Base-by-base conservation (phyloP, 2,329 filamentous ascomycete species). In the Penicillium sp. region DNA sequence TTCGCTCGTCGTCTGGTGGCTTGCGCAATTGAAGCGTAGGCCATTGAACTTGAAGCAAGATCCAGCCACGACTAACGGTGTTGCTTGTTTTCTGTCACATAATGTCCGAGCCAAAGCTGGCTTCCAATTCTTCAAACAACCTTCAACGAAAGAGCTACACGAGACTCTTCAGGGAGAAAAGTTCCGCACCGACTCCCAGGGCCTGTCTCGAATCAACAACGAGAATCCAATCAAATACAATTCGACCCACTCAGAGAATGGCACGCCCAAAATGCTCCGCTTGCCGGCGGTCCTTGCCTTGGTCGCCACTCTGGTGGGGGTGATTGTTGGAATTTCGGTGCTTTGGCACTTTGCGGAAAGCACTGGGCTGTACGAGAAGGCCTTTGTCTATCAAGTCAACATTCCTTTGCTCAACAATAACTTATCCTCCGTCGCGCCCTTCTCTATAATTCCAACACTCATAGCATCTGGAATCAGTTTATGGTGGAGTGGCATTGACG, bases 401-500 rank as follows among this genome's bases (percentile, higher is more conserved):
- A 1, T 48, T 1, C 45, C 48, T 10, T 42, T 41, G 2, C 15
- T 47, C 2, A 19, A 37, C 13, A 38, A 18, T n/a, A 29, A 43
- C 9, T 3, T 47, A 2, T 49, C 48, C 1, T 43, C 45, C 0
- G 31, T 51, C 4, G 48, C 46, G 1, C 48, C 48, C 0, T 37
- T 51, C 10, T 41, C 48, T 0, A 48, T 51, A 33, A 35, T 51
- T 30, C 48, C 48, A 2, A 51, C 48, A 11, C 7, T 51, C 1
- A 36, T 51, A 8, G 45, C 48, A 4, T 33, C 31, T 2, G 14
- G 7, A 0, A 30, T 51, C 33, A 46, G 48, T 16, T n/a, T 51
- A 2, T 51, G 48, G 48, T 51, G 48, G 48, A 32, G 46, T 25
- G 42, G 45, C 14, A 44, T 51, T 1, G 48, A 51, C 17, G 48